Percentiles rank a stretch among this genome's conserved stretches.
Evolutionary conservation across 164 flowering plant genomes (phyloP).

Genomic region (Liriodendron chinense): DNA sequence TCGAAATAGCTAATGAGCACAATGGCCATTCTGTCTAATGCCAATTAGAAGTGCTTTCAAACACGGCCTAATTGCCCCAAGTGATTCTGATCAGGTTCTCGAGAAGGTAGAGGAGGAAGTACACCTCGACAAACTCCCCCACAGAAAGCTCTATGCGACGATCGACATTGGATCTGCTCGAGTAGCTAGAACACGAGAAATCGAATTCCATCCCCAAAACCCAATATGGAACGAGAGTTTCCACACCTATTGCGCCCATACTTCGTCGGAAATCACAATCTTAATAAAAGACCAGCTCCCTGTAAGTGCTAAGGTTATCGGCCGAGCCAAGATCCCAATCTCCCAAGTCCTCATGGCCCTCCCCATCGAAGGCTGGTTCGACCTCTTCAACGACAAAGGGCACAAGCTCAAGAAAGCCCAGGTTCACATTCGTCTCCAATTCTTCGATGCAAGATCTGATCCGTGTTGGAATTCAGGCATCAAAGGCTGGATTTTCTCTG

Average conservation of each 20-base stretch:
- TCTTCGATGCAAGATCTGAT: conserved; percentile 48
- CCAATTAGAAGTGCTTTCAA: no score
- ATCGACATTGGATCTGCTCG: conserved; percentile 68
- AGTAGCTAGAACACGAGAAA: conserved; percentile 61
- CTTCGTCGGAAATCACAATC: conserved; percentile 56
- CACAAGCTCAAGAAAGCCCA: conserved; percentile 48
- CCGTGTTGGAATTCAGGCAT: conserved; percentile 55
- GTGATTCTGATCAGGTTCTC: conserved; percentile 24
- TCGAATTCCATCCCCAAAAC: conserved; percentile 43
- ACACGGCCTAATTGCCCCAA: no score
- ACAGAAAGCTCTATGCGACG: conserved; percentile 58
- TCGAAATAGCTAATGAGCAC: no score
- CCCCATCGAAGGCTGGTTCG: conserved; percentile 68
- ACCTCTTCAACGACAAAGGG: conserved; percentile 42
- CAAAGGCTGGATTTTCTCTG: conserved; percentile 49
- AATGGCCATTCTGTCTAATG: no score
- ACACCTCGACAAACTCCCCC: conserved; percentile 46
- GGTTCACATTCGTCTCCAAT: conserved; percentile 68
- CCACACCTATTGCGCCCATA: conserved; percentile 79
- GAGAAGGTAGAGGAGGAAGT: conserved; percentile 57
- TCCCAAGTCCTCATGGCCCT: conserved; percentile 54
- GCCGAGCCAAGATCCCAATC: conserved; percentile 69
- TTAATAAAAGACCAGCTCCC: conserved; percentile 71
- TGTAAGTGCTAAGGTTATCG: conserved; percentile 70
- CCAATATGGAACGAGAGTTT: conserved; percentile 79